Conservation (phyloP, 495 filamentous ascomycete species). For the Penicillium malachiteum region DNA sequence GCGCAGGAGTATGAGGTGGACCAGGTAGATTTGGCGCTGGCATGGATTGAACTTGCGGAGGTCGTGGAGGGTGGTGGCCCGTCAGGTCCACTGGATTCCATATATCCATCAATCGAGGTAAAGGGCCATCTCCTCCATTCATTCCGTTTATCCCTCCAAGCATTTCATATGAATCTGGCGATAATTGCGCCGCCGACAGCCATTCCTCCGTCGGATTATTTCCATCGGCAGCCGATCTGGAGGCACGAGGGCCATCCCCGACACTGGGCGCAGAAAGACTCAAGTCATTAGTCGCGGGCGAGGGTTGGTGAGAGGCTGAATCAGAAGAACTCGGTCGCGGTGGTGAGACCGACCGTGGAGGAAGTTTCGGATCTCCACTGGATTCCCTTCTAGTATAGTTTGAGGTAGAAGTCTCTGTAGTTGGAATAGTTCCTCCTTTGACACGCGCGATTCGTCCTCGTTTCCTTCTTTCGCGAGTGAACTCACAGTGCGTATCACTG, state of each 20-base stretch:
- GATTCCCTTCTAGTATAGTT: conserved; percentile 11
- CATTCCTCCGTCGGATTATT: conserved; percentile 40
- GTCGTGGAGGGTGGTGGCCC: conserved; percentile 12
- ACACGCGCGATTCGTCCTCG: conserved; percentile 45
- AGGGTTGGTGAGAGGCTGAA: conserved; percentile 28
- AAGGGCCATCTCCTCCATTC: conserved; percentile 28
- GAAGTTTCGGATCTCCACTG: conserved; percentile 12
- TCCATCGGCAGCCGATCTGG: conserved; percentile 16
- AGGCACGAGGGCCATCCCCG: conserved; percentile 24
- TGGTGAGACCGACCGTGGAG: conserved; percentile 17
- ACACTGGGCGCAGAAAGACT: conserved; percentile 35
- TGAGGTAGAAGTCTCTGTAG: not conserved
- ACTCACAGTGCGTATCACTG: conserved; percentile 44
- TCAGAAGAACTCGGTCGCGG: conserved; percentile 28
- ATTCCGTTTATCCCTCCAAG: conserved; percentile 24
- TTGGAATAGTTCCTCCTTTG: conserved; percentile 17
- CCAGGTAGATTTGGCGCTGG: conserved; percentile 11
- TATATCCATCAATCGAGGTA: conserved; percentile 38
- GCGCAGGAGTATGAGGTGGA: conserved; percentile 13
- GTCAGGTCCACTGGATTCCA: conserved; percentile 37
- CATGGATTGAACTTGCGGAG: conserved; percentile 10
- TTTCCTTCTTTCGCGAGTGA: conserved; percentile 47
- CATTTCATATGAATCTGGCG: conserved; percentile 38
- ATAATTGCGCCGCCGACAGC: conserved; percentile 40
- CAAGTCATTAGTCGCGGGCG: conserved; percentile 35